These are phyloP conservation scores for Gelatoporia subvermispora DNA, from an alignment of 768 basidiomycete genomes.

Conservation along the genomic window DNA sequence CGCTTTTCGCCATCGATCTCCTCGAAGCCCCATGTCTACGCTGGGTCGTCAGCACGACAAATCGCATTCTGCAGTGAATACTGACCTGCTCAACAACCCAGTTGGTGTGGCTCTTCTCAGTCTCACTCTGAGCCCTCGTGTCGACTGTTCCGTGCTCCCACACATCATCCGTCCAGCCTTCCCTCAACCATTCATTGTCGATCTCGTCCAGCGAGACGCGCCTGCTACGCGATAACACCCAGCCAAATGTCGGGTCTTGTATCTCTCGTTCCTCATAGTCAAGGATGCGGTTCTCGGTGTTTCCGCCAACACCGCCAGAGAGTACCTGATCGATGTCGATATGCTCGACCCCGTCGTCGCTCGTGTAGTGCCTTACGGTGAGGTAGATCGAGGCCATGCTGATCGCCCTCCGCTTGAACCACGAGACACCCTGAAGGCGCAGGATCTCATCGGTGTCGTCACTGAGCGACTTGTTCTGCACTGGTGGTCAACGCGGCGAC, in stretches of 20 bases:
- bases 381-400: constrained; percentile 52
- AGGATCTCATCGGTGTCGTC: constrained; percentile 62
- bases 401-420: constrained; percentile 66
- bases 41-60: constrained; percentile 22
- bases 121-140: constrained; percentile 50
- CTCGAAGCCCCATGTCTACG: constrained; percentile 60
- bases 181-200: constrained; percentile 31
- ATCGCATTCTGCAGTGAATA: neutral
- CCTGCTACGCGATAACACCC: constrained; percentile 38
- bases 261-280: constrained; percentile 49
- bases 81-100: constrained; percentile 67
- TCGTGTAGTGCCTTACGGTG: constrained; percentile 54
- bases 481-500: neutral
- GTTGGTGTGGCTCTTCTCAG: constrained; percentile 49
- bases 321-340: constrained; percentile 63
- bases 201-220: constrained; percentile 27
- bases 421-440: constrained; percentile 64
- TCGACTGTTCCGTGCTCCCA: constrained; percentile 30
- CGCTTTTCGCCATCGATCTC: constrained; percentile 53
- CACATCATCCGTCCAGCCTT: constrained; percentile 38
- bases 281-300: constrained; percentile 52
- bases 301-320: constrained; percentile 57
- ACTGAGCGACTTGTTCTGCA: constrained; percentile 44
- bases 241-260: constrained; percentile 61
- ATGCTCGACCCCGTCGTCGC: constrained; percentile 53